Evolutionary conservation across 1,284 basidiomycete genomes (phyloP).

Genomic region (Baeospora myosura): DNA sequence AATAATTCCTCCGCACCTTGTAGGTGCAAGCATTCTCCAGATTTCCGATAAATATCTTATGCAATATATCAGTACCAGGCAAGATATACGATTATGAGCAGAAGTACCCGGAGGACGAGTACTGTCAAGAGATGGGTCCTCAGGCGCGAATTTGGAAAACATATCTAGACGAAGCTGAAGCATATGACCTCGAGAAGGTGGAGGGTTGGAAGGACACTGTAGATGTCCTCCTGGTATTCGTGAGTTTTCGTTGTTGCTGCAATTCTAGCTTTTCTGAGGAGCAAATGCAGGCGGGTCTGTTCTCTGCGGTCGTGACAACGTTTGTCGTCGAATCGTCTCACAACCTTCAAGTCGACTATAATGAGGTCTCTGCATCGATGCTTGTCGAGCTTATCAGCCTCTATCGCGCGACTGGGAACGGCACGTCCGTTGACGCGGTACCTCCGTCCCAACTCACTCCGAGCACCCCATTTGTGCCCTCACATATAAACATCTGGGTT

Average conservation of each 20-base stretch:
- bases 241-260: background rate
- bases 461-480: slow-evolving; percentile 1
- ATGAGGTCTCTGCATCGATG: slow-evolving; percentile 2
- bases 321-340: slow-evolving; percentile 13
- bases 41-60: no score
- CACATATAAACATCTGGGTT: background rate
- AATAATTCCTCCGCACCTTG: no score
- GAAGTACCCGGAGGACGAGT: slow-evolving; percentile 3
- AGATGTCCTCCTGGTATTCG: slow-evolving; percentile 8
- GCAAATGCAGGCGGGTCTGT: slow-evolving; percentile 10
- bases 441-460: slow-evolving; percentile 1
- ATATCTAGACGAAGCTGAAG: slow-evolving; percentile 8
- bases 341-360: slow-evolving; percentile 7
- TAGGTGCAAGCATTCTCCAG: no score
- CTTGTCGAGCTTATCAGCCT: slow-evolving; percentile 9
- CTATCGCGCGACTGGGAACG: slow-evolving; percentile 8
- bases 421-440: slow-evolving; percentile 2
- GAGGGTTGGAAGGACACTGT: slow-evolving; percentile 5
- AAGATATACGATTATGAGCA: slow-evolving; percentile 5
- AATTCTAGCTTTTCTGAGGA: background rate
- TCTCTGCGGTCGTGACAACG: slow-evolving; percentile 13
- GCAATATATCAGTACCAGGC: background rate
- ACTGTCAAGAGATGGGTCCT: slow-evolving; percentile 1
- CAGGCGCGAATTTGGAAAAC: slow-evolving; percentile 5
- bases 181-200: slow-evolving; percentile 8